A percentile compares a stretch with the other conserved stretches of the same genome.
Conservation (phyloP, 495 filamentous ascomycete genomes). For the Daldinia childiae region DNA sequence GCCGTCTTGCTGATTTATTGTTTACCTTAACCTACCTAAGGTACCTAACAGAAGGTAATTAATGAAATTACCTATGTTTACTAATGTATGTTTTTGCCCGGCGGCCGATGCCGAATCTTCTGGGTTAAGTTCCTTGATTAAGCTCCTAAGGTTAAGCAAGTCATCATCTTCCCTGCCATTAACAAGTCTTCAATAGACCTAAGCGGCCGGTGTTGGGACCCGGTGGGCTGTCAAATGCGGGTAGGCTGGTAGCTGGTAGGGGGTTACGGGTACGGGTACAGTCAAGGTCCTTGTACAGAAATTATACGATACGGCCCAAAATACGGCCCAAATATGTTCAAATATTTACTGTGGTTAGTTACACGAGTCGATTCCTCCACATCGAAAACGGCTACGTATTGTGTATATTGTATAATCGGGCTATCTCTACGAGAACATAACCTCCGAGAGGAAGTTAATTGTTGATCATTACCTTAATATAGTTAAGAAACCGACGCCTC, state of each 20-base stretch:
- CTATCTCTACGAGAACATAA: conserved; percentile 2
- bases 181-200: conserved; percentile 12
- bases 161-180: conserved; percentile 41
- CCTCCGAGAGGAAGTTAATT: conserved; percentile 5
- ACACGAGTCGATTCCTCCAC: conserved; percentile 6
- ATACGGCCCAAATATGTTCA: background rate
- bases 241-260: conserved; percentile 1
- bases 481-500: conserved; percentile 13
- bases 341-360: background rate
- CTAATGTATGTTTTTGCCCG: conserved; percentile 14
- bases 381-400: background rate
- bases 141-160: too few species aligned
- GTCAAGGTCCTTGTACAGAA: background rate
- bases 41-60: too few species aligned
- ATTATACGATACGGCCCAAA: conserved; percentile 12
- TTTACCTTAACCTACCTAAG: too few species aligned
- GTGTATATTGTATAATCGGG: background rate
- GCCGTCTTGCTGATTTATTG: conserved; percentile 15
- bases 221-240: conserved; percentile 28
- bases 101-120: conserved; percentile 37
- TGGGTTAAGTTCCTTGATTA: background rate
- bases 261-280: too few species aligned
- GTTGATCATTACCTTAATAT: conserved; percentile 12
- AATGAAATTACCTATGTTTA: conserved; percentile 5
- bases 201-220: conserved; percentile 29